Conservation (phyloP, 305 asterid genomes). For the Solanum chacoense region DNA sequence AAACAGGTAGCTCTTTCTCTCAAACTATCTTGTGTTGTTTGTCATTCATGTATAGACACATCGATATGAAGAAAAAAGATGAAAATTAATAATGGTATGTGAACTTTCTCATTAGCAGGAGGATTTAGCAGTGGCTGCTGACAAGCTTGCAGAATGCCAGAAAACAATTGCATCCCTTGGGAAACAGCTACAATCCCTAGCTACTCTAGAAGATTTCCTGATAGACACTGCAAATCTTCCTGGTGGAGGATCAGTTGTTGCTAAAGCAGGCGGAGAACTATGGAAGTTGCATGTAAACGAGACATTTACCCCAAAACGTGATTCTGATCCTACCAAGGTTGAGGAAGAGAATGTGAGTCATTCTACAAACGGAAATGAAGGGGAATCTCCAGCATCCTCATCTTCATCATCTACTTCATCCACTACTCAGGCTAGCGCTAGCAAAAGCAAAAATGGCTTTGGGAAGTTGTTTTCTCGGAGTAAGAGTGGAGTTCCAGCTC, state of each 20-base stretch:
- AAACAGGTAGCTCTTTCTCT: constrained; percentile 37
- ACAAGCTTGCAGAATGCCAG: constrained; percentile 81
- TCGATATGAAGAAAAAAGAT: background rate
- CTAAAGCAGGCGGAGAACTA: constrained; percentile 16
- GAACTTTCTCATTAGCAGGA: constrained; percentile 34
- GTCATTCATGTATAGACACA: background rate
- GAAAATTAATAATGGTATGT: background rate
- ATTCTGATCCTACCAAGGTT: constrained; percentile 20
- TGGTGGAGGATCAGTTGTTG: constrained; percentile 19
- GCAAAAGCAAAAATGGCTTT: constrained; percentile 43
- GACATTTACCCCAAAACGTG: constrained; percentile 14
- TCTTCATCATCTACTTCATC: constrained; percentile 32
- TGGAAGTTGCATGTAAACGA: constrained; percentile 33
- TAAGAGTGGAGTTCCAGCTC: constrained; percentile 30
- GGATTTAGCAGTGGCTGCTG: constrained; percentile 67
- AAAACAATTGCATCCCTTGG: constrained; percentile 81
- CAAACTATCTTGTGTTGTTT: background rate
- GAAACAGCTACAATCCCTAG: constrained; percentile 74
- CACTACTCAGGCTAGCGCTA: constrained; percentile 12
- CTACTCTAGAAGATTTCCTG: constrained; percentile 82
- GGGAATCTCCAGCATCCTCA: constrained; percentile 30
- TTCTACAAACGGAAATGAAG: constrained; percentile 20
- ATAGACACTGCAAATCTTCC: constrained; percentile 60
- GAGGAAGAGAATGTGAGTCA: constrained; percentile 13
- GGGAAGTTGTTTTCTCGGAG: constrained; percentile 49